phyloP scores from a whole-genome alignment of 148 eudicot genomes.

The Persicaria tinctoria region DNA sequence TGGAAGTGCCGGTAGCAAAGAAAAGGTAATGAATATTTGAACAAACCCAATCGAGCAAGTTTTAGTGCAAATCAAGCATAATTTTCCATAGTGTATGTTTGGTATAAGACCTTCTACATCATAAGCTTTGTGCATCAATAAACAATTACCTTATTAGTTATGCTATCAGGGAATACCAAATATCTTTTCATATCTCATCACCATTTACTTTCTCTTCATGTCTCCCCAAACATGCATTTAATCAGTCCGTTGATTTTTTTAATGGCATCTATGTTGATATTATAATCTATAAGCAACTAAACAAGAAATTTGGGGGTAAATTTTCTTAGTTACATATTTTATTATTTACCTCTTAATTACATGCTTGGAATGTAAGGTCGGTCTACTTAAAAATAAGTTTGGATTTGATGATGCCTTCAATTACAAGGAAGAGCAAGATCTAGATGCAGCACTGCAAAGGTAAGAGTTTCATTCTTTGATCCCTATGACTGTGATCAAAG shows the following conservation, averaged over 20 bases:
- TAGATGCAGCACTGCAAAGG: slow-evolving; percentile 45
- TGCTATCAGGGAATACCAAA: no score
- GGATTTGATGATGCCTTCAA: slow-evolving; percentile 61
- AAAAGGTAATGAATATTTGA: slow-evolving; percentile 20
- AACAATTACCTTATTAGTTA: no score
- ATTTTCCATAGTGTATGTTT: no score
- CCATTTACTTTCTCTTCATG: no score
- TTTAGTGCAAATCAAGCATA: not conserved
- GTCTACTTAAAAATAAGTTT: slow-evolving; percentile 39
- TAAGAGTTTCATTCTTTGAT: slow-evolving; percentile 11
- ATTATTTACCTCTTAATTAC: not conserved
- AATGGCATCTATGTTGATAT: no score
- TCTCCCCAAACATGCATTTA: no score
- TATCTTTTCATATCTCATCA: no score
- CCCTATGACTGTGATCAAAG: not conserved
- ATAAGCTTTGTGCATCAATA: no score
- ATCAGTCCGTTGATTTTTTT: no score
- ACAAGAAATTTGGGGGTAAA: not conserved
- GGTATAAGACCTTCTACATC: not conserved
- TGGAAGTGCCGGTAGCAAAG: slow-evolving; percentile 41
- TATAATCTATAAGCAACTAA: not conserved
- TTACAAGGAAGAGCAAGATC: slow-evolving; percentile 52
- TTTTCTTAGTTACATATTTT: not conserved
- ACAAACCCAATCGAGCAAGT: not conserved
- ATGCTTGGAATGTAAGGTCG: slow-evolving; percentile 25